Evolutionary conservation across 371 early-diverging fungal species (phyloP).

Genomic region (Actinomucor elegans): DNA sequence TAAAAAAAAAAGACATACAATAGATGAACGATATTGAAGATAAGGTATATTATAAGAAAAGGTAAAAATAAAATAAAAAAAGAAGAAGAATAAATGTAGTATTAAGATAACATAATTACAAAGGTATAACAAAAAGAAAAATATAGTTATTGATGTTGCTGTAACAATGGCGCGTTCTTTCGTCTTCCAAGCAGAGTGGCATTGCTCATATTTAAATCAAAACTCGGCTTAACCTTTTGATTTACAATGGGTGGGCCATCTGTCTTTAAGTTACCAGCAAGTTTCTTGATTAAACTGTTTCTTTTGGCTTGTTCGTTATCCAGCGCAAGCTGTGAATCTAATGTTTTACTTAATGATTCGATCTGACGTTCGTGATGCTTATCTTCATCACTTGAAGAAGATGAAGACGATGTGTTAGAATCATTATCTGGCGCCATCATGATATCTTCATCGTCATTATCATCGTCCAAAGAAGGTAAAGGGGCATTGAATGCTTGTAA

Average conservation of each 20-base stretch:
- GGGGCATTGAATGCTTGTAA: conserved; percentile 8
- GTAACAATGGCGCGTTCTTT: conserved; percentile 7
- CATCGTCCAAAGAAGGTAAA: background rate
- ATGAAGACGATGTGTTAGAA: background rate
- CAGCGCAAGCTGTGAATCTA: background rate
- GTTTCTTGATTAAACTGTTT: background rate
- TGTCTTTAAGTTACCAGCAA: background rate
- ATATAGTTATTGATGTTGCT: background rate
- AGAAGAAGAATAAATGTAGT: too few species aligned
- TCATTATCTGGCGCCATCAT: conserved; percentile 1
- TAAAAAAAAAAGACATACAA: too few species aligned
- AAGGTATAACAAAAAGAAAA: too few species aligned
- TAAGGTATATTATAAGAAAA: too few species aligned
- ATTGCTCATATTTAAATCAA: conserved; percentile 48
- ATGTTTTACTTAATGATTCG: background rate
- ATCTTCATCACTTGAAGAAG: background rate
- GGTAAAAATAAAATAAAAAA: too few species aligned
- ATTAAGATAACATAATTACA: too few species aligned
- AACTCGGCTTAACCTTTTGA: conserved; percentile 23
- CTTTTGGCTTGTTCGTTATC: background rate
- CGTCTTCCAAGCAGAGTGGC: conserved; percentile 44
- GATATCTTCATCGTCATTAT: conserved; percentile 2
- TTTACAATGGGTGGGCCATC: background rate
- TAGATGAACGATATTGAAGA: too few species aligned
- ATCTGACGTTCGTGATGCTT: conserved; percentile 1